Percentiles rank a stretch among this genome's conserved stretches.
Conservation (phyloP, 73 alveolate genomes). For the Breviolum minutum region DNA sequence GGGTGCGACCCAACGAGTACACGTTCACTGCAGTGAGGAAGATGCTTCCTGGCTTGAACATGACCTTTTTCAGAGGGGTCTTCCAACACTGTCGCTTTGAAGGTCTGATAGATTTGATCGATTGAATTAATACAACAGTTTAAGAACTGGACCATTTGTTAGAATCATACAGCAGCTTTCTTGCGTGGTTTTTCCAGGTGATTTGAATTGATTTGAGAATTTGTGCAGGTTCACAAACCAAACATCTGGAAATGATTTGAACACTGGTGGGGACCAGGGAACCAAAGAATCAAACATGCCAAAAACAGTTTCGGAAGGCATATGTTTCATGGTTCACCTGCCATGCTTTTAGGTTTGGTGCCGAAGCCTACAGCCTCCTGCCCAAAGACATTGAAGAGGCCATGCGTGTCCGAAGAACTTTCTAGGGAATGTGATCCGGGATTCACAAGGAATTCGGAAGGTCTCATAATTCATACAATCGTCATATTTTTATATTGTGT, state of each 20-base stretch:
- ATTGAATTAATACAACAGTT: no score
- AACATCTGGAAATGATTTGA: no score
- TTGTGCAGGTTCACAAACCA: no score
- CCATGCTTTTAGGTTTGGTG: neutral
- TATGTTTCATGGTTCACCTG: no score
- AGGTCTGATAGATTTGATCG: no score
- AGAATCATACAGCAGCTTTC: no score
- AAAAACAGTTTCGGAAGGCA: neutral
- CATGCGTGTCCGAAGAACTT: neutral
- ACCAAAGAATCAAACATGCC: neutral
- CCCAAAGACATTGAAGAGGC: conserved; percentile 7
- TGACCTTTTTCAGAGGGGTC: no score
- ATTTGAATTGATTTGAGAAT: no score
- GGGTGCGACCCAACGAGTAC: conserved; percentile 50
- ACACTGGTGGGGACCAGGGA: no score
- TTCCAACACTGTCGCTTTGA: no score
- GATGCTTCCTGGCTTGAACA: neutral
- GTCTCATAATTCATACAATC: neutral
- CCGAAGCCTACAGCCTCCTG: conserved; percentile 2
- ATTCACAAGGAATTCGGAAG: neutral
- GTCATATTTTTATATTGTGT: neutral
- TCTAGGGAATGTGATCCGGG: neutral
- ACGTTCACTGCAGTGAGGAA: conserved; percentile 5
- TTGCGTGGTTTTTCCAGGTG: no score
- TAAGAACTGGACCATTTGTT: no score